A percentile compares a stretch with the other conserved stretches of the same genome.
phyloP scores from a whole-genome alignment of 108 stramenopile species.

The Chaetoceros tenuissimus region DNA sequence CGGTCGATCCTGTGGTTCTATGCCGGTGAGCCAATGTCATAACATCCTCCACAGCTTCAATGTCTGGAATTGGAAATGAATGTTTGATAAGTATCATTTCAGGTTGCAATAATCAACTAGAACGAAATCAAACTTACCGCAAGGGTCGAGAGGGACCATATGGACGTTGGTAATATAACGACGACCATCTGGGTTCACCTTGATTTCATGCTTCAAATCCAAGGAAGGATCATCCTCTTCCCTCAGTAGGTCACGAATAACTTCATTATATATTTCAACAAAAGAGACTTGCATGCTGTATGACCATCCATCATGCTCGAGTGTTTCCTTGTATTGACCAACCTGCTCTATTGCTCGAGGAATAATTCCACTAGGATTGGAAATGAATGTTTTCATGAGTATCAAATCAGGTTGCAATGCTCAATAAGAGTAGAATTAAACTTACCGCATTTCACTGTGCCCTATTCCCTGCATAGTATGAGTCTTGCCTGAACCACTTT shows the following conservation, averaged over 20 bases:
- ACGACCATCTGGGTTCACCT: conserved; percentile 66
- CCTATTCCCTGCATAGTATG: conserved; percentile 87
- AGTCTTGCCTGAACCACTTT: conserved; percentile 72
- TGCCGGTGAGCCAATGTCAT: conserved; percentile 35
- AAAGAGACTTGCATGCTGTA: conserved; percentile 36
- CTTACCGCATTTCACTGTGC: conserved; percentile 58
- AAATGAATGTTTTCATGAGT: too few species aligned
- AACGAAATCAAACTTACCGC: too few species aligned
- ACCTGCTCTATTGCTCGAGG: conserved; percentile 84
- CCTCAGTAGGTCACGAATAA: conserved; percentile 47
- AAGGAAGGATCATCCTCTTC: conserved; percentile 54
- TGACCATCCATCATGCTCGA: conserved; percentile 30
- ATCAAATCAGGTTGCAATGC: too few species aligned
- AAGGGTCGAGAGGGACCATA: conserved; percentile 10
- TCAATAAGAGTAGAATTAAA: too few species aligned
- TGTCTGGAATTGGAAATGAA: too few species aligned
- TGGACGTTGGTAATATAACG: conserved; percentile 34
- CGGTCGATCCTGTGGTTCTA: conserved; percentile 43
- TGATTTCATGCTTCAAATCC: conserved; percentile 32
- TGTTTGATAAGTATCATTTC: too few species aligned
- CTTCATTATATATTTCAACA: conserved; percentile 67
- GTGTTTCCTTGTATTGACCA: conserved; percentile 2
- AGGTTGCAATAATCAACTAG: too few species aligned
- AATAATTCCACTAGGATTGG: conserved; percentile 85
- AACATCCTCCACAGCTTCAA: conserved; percentile 19